Conservation (phyloP, 257 asterid genomes). For the Sherardia arvensis region DNA sequence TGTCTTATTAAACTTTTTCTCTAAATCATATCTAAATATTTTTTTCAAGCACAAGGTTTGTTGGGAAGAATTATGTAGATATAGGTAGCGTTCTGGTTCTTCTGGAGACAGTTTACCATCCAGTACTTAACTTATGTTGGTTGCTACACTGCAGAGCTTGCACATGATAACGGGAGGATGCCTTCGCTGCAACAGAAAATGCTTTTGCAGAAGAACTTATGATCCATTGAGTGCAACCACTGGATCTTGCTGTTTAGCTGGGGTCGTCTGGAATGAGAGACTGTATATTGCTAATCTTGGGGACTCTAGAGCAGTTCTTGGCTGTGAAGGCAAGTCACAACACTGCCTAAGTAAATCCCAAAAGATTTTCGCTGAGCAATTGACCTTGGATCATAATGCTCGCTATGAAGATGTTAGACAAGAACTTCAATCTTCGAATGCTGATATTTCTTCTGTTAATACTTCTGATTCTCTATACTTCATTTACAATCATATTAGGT, state of each 20-base stretch:
- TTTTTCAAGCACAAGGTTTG: too few species aligned
- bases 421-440: constrained; percentile 32
- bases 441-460: neutral
- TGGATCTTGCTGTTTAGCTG: constrained; percentile 84
- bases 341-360: constrained; percentile 30
- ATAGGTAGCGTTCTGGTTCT: too few species aligned
- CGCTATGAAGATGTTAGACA: constrained; percentile 53
- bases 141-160: constrained; percentile 37
- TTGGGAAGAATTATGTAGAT: too few species aligned
- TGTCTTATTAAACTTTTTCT: too few species aligned
- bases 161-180: constrained; percentile 51
- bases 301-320: constrained; percentile 83
- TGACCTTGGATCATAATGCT: constrained; percentile 71
- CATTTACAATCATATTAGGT: constrained; percentile 25
- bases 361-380: constrained; percentile 55
- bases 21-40: too few species aligned
- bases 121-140: too few species aligned
- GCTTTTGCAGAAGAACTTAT: constrained; percentile 33
- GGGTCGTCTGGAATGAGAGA: constrained; percentile 42
- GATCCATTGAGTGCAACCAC: constrained; percentile 41
- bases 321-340: constrained; percentile 23
- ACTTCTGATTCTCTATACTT: neutral
- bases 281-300: constrained; percentile 67
- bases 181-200: constrained; percentile 57
- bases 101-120: too few species aligned